Evolutionary conservation across 2,329 filamentous ascomycete genomes (phyloP).

Genomic region (Ceratocystis colombiana): DNA sequence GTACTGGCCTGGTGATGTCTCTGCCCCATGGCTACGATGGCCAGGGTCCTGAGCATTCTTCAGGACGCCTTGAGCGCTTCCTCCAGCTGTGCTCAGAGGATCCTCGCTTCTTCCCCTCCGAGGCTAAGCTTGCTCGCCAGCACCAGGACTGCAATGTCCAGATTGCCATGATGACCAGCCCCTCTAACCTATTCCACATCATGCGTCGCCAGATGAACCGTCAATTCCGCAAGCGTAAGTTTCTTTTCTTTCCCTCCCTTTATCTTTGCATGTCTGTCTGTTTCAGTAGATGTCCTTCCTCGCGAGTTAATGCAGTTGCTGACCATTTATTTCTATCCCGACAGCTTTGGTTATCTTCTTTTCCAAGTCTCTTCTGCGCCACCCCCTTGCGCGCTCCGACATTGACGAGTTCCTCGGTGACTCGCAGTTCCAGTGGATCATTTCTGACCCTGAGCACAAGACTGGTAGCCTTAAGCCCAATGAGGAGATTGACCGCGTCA

Average conservation of each 20-base stretch:
- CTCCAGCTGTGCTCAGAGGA: constrained; percentile 97
- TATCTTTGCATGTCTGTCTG: constrained; percentile 7
- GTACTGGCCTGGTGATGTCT: constrained; percentile 91
- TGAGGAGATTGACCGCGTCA: constrained; percentile 84
- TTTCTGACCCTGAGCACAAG: constrained; percentile 78
- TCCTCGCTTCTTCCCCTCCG: constrained; percentile 77
- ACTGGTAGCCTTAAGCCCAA: constrained; percentile 62
- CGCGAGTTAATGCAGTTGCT: constrained; percentile 26
- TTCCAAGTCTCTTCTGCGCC: constrained; percentile 90
- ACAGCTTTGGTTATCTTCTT: constrained; percentile 92
- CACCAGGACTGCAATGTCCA: constrained; percentile 99
- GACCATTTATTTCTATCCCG: constrained; percentile 24
- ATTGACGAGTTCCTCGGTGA: constrained; percentile 87
- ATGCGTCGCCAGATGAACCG: constrained; percentile 96
- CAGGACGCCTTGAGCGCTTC: constrained; percentile 92
- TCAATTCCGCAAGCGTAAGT: constrained; percentile 96
- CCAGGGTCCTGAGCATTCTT: constrained; percentile 96
- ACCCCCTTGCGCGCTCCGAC: constrained; percentile 78
- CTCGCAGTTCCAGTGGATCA: constrained; percentile 94
- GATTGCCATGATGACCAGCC: constrained; percentile 93
- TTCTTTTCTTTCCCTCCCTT: constrained; percentile 10
- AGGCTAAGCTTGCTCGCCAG: constrained; percentile 86
- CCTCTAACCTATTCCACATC: constrained; percentile 91
- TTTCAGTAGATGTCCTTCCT: constrained; percentile 7
- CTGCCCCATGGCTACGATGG: constrained; percentile 97